phyloP scores from a whole-genome alignment of 352 stramenopile species.

The Phytopythium litorale region DNA sequence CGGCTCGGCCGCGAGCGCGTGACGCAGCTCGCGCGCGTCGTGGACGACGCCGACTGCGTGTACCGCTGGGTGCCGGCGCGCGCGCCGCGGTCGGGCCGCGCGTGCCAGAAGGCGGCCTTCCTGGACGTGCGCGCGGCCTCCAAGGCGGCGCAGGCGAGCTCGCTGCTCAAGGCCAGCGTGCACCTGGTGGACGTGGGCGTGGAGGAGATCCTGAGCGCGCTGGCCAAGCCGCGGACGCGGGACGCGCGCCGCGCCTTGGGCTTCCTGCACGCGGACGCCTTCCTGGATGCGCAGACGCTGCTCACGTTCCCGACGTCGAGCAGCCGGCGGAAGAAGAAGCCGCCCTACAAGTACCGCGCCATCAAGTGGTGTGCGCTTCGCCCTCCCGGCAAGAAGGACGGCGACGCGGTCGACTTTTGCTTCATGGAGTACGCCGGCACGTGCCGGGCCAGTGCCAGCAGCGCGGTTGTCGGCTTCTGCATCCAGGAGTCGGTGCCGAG shows the following conservation, averaged over 20 bases:
- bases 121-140: conserved; percentile 47
- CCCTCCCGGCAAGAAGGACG: neutral
- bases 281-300: conserved; percentile 65
- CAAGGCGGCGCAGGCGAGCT: conserved; percentile 36
- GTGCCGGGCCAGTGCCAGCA: conserved; percentile 32
- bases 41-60: conserved; percentile 67
- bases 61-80: conserved; percentile 61
- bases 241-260: conserved; percentile 47
- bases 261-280: conserved; percentile 45
- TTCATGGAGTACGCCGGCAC: conserved; percentile 78
- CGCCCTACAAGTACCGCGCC: conserved; percentile 50
- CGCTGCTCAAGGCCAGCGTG: conserved; percentile 56
- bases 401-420: conserved; percentile 44
- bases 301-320: conserved; percentile 60
- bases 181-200: conserved; percentile 54
- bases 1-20: conserved; percentile 67
- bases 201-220: conserved; percentile 57
- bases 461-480: conserved; percentile 67
- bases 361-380: conserved; percentile 60
- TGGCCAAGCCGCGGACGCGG: conserved; percentile 53
- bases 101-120: conserved; percentile 51
- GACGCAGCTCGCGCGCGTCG: conserved; percentile 55
- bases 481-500: conserved; percentile 67
- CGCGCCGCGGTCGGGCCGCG: conserved; percentile 14
- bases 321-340: conserved; percentile 20